Base-by-base conservation (phyloP, 2,329 filamentous ascomycete genomes). In the Talaromyces sp. region DNA sequence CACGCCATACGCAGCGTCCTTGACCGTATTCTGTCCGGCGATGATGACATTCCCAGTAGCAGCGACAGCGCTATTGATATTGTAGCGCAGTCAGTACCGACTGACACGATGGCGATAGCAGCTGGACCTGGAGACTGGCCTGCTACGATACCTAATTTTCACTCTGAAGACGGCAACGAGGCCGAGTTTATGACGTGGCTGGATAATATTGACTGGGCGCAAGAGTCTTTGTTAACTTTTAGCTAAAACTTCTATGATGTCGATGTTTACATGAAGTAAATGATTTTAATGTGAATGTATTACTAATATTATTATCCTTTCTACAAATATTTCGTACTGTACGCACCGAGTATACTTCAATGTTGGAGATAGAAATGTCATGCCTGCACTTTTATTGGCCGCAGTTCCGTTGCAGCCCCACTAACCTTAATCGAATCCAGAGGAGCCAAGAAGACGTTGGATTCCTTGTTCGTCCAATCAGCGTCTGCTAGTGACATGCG, bases 141-240 rank as follows among this genome's bases (percentile, higher is more conserved):
- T 13, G 4, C 27, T 5, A 19, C 27, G 11, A 9, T 53, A 9
- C 49, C 49, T 7, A 13, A 30, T 27, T 30, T 53, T 53, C 22
- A 53, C 6, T 53, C 49, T 27, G 49, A 53, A 28, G 49, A 53
- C 28, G 22, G 49, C 3, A 52, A 52, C 27, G 27, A 10, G 11
- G 44, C 19, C 8, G 63, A 66, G 10, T 65, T 66, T 7, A 65
- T 65, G 63, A 55, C 59, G 2, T 62, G 62, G 53, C 33, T 66
- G 11, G 64, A 66, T 30, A 65, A 57, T 42, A 65, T 66, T 11
- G 64, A 66, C 28, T 66, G 64, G 64, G 64, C 64, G 19, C 63
- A 62, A 58, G 64, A 66, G 55, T 60, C 61, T 13, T 47, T 62
- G 19, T 28, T 63, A 58, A 63, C 53, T 55, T 65, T 55, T 44